Percentiles rank a stretch among this genome's conserved stretches.
Conservation (phyloP, 2,329 filamentous ascomycete genomes). For the Rugonectria rugulosa region DNA sequence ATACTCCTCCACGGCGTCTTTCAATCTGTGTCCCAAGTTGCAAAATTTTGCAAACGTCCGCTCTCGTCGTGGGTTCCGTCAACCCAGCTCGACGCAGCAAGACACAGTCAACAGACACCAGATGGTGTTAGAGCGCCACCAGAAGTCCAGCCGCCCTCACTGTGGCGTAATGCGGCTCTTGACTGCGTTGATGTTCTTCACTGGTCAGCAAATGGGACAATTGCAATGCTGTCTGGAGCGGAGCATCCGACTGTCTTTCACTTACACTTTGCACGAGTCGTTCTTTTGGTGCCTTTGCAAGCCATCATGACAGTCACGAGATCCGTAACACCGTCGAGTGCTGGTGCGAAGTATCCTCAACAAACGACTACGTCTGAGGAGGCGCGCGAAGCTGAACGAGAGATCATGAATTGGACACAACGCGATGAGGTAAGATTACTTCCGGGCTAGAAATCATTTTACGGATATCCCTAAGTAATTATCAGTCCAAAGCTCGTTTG, state of each 20-base stretch:
- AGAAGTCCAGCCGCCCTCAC: slow-evolving; percentile 3
- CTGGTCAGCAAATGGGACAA: slow-evolving; percentile 62
- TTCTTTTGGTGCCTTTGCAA: slow-evolving; percentile 57
- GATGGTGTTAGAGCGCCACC: background rate
- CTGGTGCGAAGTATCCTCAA: background rate
- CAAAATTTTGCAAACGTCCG: slow-evolving; percentile 24
- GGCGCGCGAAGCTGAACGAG: slow-evolving; percentile 29
- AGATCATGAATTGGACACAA: slow-evolving; percentile 46
- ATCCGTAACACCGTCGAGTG: slow-evolving; percentile 34
- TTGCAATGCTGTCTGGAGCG: slow-evolving; percentile 56
- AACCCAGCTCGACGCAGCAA: slow-evolving; percentile 6
- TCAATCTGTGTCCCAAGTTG: slow-evolving; percentile 27
- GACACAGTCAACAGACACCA: background rate
- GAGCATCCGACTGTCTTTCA: slow-evolving; percentile 64
- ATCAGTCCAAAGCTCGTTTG: slow-evolving; percentile 53
- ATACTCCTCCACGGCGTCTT: slow-evolving; percentile 33
- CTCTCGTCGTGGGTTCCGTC: slow-evolving; percentile 31
- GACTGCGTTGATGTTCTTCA: slow-evolving; percentile 63
- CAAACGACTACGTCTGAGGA: slow-evolving; percentile 25
- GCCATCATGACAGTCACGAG: slow-evolving; percentile 53
- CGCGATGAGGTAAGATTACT: slow-evolving; percentile 35
- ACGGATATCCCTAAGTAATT: background rate
- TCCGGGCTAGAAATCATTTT: rapidly evolving
- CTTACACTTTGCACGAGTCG: slow-evolving; percentile 60
- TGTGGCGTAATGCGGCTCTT: slow-evolving; percentile 54